Percentiles rank a stretch among this genome's conserved stretches.
Conservation (phyloP, 169 alveolate species). For the Plasmodium chabaudi region DNA sequence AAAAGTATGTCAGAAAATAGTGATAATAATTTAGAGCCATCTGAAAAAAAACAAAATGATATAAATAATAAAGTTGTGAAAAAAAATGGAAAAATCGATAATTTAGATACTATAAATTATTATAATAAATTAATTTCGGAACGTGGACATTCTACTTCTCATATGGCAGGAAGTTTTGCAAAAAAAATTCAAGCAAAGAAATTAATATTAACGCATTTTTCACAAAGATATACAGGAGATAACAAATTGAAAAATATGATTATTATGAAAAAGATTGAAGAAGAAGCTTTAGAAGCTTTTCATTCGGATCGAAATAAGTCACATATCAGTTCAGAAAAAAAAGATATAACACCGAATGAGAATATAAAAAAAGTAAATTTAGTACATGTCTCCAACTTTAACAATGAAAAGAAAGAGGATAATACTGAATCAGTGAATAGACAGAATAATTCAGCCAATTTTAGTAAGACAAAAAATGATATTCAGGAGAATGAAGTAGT, state of each 20-base stretch:
- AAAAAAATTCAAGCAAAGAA: constrained; percentile 74
- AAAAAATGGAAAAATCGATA: not conserved
- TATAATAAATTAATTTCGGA: constrained; percentile 76
- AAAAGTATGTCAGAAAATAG: too few species aligned
- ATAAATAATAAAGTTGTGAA: not conserved
- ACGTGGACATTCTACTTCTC: constrained; percentile 84
- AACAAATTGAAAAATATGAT: constrained; percentile 73
- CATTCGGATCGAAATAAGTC: not conserved
- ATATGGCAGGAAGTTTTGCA: constrained; percentile 84
- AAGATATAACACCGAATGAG: not conserved
- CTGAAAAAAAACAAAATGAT: not conserved
- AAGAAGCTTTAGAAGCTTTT: constrained; percentile 67
- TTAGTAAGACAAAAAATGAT: not conserved
- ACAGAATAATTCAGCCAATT: not conserved
- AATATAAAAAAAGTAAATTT: not conserved
- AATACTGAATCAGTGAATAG: not conserved
- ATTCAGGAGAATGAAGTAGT: constrained; percentile 4
- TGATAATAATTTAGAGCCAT: not conserved
- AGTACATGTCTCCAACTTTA: not conserved
- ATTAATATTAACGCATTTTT: constrained; percentile 81
- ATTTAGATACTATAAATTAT: constrained; percentile 1
- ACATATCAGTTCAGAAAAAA: not conserved
- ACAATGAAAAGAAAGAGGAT: not conserved
- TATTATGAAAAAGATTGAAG: constrained; percentile 77
- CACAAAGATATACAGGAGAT: constrained; percentile 84